Evolutionary conservation across 495 filamentous ascomycete genomes (phyloP).

Genomic region (Pseudotulostoma volvatum): DNA sequence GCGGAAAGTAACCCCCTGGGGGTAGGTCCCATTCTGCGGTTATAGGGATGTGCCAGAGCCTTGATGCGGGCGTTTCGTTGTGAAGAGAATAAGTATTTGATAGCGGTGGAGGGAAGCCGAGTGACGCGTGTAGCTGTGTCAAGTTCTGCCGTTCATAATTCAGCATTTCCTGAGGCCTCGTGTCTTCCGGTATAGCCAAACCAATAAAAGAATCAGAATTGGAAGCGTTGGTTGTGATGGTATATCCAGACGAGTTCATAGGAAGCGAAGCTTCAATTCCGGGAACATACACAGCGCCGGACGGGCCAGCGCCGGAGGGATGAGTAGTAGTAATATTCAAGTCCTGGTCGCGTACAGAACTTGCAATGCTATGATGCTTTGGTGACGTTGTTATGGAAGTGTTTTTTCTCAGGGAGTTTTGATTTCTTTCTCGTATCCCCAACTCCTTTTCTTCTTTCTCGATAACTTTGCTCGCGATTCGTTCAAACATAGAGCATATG

Average conservation of each 20-base stretch:
- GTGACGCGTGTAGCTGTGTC: not conserved
- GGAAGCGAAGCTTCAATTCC: not conserved
- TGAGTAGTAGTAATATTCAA: constrained; percentile 5
- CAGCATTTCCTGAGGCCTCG: not conserved
- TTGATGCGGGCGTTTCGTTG: constrained; percentile 13
- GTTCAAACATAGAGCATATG: constrained; percentile 79
- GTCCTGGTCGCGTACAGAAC: no score
- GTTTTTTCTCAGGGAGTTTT: constrained; percentile 6
- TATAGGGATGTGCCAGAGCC: constrained; percentile 26
- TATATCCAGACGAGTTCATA: not conserved
- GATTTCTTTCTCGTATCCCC: constrained; percentile 4
- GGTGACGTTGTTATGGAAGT: constrained; percentile 6
- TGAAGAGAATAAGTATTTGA: not conserved
- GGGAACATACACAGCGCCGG: not conserved
- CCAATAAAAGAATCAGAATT: not conserved
- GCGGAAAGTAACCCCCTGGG: constrained; percentile 12
- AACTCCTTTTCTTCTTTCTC: constrained; percentile 71
- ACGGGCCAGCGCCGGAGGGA: not conserved
- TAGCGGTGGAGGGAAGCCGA: not conserved
- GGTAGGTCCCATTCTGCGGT: constrained; percentile 21
- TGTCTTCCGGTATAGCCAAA: not conserved
- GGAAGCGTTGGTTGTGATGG: not conserved
- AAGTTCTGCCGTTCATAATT: not conserved
- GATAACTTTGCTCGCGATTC: constrained; percentile 71
- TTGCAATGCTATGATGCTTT: constrained; percentile 3